Base-by-base conservation (phyloP, 805 yeast species). In the Nakazawaea anatomiae region DNA sequence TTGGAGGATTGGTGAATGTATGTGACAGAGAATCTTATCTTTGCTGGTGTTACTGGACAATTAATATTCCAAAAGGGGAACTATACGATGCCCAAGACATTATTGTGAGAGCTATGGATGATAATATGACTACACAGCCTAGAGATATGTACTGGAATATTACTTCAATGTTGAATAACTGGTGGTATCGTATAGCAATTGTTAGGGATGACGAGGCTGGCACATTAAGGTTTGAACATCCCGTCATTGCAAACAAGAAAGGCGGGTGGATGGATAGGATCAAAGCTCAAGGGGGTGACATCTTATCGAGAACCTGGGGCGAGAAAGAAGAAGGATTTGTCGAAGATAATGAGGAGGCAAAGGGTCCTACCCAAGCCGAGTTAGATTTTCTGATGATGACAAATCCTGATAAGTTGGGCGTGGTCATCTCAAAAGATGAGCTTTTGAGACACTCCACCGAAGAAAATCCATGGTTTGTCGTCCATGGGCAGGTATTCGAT, bases 191-290 rank as follows among this genome's bases (percentile, higher is more conserved):
- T 11, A 63, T 67, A 14, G 64, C 69, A 31, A 56, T 63, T n/a
- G 50, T 44, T 14, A 53, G 51, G 29, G 56, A 53, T 31, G 58
- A 48, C 4, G 48, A 32, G 3, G 44, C 34, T 18, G 14, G 38
- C 10, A 9, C 30, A 2, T 53, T 58, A 30, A 53, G 51, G 46
- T 65, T 61, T 54, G 62, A 63, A 50, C 68, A 63, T 50, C 68
- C 68, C 1, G 57, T 55, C 38, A 34, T 48, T 36, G 65, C 68
- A 2, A 60, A 54, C 34, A 58, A 53, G 18, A 45, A 59, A 5
- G 67, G 63, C 49, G 71, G 71, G 4, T 67, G 71, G 71, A 67
- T 67, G 70, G 70, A 66, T 39, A 56, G 68, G 39, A 67, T 67
- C 28, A 66, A 65, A 47, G 56, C 56, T 5, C 55, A 60, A 38